phyloP scores from a whole-genome alignment of 2,329 filamentous ascomycete genomes.

The Fusarium haematococcum region DNA sequence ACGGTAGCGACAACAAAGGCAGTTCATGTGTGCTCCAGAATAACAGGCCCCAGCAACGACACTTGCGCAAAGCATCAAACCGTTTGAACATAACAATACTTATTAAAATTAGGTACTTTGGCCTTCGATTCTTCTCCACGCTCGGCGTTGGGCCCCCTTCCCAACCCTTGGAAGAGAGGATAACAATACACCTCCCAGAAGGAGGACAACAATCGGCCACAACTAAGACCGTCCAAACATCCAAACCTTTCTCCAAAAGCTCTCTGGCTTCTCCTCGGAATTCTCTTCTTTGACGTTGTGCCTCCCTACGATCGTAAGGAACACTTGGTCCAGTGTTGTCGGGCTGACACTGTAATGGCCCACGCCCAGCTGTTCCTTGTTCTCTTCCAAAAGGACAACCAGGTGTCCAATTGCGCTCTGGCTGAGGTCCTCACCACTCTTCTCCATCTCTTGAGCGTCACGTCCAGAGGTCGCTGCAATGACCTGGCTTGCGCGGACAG shows the following conservation, averaged over 20 bases:
- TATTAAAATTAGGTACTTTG: not conserved
- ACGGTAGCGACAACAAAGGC: not conserved
- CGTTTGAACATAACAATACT: not conserved
- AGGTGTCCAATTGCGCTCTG: conserved; percentile 73
- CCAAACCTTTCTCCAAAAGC: conserved; percentile 37
- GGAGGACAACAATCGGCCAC: not conserved
- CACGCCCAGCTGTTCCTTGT: conserved; percentile 75
- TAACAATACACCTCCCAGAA: not conserved
- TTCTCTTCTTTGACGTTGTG: conserved; percentile 84
- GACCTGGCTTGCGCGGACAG: conserved; percentile 68
- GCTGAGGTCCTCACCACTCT: conserved; percentile 43
- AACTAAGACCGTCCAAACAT: conserved; percentile 40
- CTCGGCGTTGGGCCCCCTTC: not conserved
- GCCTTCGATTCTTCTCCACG: not conserved
- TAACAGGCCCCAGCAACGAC: not conserved
- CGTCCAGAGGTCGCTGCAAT: conserved; percentile 40
- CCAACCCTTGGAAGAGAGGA: not conserved
- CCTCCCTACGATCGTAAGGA: conserved; percentile 83
- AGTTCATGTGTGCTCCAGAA: not conserved
- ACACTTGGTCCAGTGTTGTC: conserved; percentile 91
- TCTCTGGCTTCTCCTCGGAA: conserved; percentile 54
- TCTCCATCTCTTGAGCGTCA: conserved; percentile 38
- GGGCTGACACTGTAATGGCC: conserved; percentile 90
- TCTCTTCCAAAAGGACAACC: conserved; percentile 79
- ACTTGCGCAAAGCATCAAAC: not conserved